Base-by-base conservation (phyloP, 768 basidiomycete species). In the Amanita exitialis region DNA sequence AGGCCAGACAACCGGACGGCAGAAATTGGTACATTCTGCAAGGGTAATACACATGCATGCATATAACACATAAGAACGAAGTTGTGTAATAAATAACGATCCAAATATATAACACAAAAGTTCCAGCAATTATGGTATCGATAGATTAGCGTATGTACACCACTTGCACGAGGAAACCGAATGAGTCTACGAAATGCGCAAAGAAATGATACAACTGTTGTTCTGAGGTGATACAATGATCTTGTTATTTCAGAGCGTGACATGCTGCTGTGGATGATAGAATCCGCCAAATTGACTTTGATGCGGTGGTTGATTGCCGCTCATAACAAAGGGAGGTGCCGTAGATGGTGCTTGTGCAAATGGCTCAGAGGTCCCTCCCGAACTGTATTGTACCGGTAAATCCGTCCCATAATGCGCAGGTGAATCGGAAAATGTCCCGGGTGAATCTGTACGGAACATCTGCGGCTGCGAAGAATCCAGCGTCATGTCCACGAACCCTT, bases 361-460 rank as follows among this genome's bases (percentile, higher is more conserved):
- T 45, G 47, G 44, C 35, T 52, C 54, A 27, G 57, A 53, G 12
- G 51, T 34, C 3, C 47, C 39, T 27, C 38, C 32, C 28, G 52
- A 9, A 51, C 50, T 46, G 54, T 52, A 64, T 36, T 65, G 61
- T 46, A 57, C 51, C 7, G 70, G 70, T 46, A 74, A 57, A 38
- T 74, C 71, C 16, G 64, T 64, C 32, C 58, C 62, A 53, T 66
- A 72, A 8, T 62, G 58, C 39, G 64, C 67, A 10, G 72, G 72
- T 6, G 67, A 69, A 23, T 71, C 72, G 4, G 67, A 20, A 27
- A 39, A 53, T 10, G 52, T 23, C 23, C 16, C 66, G 10, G 72
- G 72, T 3, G 67, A 69, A 18, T 73, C 72, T 3, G 69, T 71
- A 28, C 75, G 63, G 58, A 69, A 73, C 57, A 68, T 60, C 8